Evolutionary conservation across 179 eudicot species (phyloP).

Genomic region (Silene noctiflora): DNA sequence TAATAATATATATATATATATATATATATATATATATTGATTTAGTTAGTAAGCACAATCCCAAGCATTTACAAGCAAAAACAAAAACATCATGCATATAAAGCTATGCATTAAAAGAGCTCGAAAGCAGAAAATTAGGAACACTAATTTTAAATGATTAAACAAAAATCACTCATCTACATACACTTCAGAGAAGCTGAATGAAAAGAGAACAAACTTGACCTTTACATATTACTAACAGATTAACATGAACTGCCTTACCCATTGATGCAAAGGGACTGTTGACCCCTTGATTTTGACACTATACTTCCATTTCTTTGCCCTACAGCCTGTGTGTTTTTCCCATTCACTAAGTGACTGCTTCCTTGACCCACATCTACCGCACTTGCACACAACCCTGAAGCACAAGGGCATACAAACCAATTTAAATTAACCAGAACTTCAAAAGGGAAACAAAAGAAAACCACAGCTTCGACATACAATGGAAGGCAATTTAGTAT

Average conservation of each 20-base stretch:
- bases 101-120: not conserved
- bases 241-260: slow-evolving; percentile 34
- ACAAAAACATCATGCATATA: not conserved
- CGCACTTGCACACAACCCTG: slow-evolving; percentile 86
- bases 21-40: too few relatives aligned
- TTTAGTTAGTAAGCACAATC: not conserved
- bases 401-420: slow-evolving; percentile 20
- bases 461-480: not conserved
- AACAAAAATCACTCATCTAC: not conserved
- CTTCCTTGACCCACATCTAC: slow-evolving; percentile 68
- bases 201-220: not conserved
- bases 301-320: slow-evolving; percentile 90
- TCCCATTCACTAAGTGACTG: slow-evolving; percentile 81
- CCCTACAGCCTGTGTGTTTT: slow-evolving; percentile 85
- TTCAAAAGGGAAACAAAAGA: not conserved
- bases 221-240: not conserved
- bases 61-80: not conserved
- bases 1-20: too few relatives aligned
- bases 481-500: not conserved
- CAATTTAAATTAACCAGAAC: not conserved
- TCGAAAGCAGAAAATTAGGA: not conserved
- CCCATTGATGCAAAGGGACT: slow-evolving; percentile 76
- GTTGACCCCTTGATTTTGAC: slow-evolving; percentile 71
- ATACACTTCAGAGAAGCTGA: not conserved
- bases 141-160: not conserved